Conservation (phyloP, 106 monocot species). For the Dendrobium huoshanense region DNA sequence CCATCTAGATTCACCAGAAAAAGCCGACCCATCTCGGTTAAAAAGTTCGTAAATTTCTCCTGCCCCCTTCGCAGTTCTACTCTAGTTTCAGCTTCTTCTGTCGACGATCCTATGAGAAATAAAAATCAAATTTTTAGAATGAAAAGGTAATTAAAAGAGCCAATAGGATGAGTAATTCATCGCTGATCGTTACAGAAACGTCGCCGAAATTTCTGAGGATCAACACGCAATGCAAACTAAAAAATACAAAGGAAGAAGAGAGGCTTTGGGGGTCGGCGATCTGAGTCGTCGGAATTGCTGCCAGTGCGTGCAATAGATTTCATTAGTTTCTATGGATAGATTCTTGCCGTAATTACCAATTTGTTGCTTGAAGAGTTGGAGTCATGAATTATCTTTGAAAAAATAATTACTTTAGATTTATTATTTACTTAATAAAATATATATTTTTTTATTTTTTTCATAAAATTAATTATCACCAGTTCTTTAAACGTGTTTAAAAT, state of each 20-base stretch:
- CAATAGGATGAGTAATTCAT: background rate
- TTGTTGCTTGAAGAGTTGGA: too few species aligned
- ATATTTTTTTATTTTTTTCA: too few species aligned
- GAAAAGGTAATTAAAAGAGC: background rate
- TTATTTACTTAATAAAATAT: too few species aligned
- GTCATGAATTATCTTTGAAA: too few species aligned
- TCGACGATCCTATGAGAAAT: background rate
- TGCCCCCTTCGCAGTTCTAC: background rate
- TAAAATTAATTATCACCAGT: too few species aligned
- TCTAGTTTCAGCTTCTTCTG: background rate
- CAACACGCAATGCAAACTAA: background rate
- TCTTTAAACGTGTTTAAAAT: too few species aligned
- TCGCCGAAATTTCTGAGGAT: background rate
- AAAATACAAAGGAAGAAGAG: background rate
- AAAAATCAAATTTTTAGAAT: background rate
- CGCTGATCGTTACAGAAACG: background rate
- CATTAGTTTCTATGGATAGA: too few species aligned
- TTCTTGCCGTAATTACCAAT: too few species aligned
- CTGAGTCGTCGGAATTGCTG: too few species aligned
- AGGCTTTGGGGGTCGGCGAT: too few species aligned
- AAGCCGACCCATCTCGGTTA: conserved; percentile 42
- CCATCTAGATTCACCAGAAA: conserved; percentile 48
- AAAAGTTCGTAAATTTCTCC: background rate
- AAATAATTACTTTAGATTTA: too few species aligned
- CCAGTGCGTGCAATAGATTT: too few species aligned